phyloP scores from a whole-genome alignment of 2,329 filamentous ascomycete species.

The Aspergillus intermedius region DNA sequence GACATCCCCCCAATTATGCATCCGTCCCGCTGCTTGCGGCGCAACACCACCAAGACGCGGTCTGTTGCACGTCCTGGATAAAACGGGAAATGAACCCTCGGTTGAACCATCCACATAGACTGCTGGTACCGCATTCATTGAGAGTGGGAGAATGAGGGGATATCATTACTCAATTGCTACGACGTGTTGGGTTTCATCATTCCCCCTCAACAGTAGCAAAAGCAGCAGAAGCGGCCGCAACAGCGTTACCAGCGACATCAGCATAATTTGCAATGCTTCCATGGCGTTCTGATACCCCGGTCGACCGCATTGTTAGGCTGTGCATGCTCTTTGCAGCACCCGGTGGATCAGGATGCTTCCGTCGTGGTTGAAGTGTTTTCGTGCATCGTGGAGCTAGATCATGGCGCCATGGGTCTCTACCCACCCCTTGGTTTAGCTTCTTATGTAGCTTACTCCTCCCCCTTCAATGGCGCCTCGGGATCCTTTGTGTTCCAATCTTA shows the following conservation, averaged over 20 bases:
- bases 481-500: constrained; percentile 5
- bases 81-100: background rate
- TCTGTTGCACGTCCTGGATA: background rate
- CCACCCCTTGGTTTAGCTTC: constrained; percentile 10
- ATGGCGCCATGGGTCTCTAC: constrained; percentile 6
- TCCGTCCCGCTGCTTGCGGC: background rate
- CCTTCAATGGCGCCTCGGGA: background rate
- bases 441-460: constrained; percentile 20
- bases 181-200: background rate
- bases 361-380: constrained; percentile 19
- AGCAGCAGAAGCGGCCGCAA: background rate
- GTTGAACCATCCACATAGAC: background rate
- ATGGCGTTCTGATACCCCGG: background rate
- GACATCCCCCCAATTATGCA: background rate
- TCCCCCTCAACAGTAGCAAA: background rate
- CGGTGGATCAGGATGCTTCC: constrained; percentile 17
- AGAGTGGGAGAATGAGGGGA: background rate
- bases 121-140: background rate
- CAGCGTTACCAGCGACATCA: background rate
- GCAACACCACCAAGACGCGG: background rate
- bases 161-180: background rate
- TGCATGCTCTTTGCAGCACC: background rate
- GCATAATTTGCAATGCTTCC: background rate
- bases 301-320: background rate
- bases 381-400: constrained; percentile 15